Conservation (phyloP, 495 filamentous ascomycete genomes). For the Cladorrhinum samala region DNA sequence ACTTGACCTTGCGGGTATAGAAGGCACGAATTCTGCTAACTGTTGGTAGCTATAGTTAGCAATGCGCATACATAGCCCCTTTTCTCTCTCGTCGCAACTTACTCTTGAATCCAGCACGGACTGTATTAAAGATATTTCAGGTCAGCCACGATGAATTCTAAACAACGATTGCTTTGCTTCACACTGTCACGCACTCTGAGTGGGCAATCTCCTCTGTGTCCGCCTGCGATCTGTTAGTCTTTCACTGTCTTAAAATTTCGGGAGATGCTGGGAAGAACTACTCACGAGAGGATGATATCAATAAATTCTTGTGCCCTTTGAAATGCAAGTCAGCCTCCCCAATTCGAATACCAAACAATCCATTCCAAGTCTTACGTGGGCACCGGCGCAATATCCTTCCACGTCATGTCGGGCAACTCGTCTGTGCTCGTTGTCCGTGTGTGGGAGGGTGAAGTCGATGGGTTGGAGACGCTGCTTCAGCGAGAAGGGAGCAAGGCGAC, state of each 20-base stretch:
- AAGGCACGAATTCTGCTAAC: slow-evolving; percentile 89
- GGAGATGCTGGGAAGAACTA: background rate
- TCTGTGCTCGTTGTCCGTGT: background rate
- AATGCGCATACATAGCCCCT: background rate
- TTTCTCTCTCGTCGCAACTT: slow-evolving; percentile 8
- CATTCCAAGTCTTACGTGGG: slow-evolving; percentile 56
- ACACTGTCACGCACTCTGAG: slow-evolving; percentile 55
- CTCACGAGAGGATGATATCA: slow-evolving; percentile 73
- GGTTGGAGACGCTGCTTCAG: slow-evolving; percentile 1
- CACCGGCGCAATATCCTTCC: slow-evolving; percentile 75
- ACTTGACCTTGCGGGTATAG: slow-evolving; percentile 95
- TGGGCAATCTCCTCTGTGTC: slow-evolving; percentile 90
- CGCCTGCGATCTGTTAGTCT: slow-evolving; percentile 45
- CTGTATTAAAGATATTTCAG: slow-evolving; percentile 12
- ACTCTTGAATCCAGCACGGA: slow-evolving; percentile 88
- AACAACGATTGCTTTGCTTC: background rate
- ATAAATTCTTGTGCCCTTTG: slow-evolving; percentile 71
- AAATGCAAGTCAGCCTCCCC: slow-evolving; percentile 7
- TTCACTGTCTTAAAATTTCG: background rate
- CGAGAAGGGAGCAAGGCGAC: slow-evolving; percentile 3
- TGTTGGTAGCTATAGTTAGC: slow-evolving; percentile 16
- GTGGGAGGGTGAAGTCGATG: background rate
- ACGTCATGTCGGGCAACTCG: slow-evolving; percentile 37
- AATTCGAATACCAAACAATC: too few species aligned
- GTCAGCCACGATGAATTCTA: slow-evolving; percentile 11